Conservation (phyloP, 2,329 filamentous ascomycete species). For the Dichotomopilus funicola region DNA sequence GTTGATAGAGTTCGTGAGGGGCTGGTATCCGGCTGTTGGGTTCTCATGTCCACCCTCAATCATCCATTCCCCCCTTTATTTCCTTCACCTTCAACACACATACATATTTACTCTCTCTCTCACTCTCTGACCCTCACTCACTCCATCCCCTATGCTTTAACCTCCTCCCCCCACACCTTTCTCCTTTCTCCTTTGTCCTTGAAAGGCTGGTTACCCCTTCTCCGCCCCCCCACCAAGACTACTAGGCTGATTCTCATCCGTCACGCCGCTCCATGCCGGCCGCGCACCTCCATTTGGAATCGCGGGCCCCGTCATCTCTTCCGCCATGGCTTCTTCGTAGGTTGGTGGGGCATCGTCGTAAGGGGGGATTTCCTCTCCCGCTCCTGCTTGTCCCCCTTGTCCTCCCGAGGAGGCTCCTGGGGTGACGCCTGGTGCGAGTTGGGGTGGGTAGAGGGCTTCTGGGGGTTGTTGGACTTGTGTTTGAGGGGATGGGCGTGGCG, state of each 20-base stretch:
- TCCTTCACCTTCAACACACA: too few relatives aligned
- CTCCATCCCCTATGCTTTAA: too few relatives aligned
- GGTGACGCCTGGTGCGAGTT: slow-evolving; percentile 30
- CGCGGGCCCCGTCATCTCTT: slow-evolving; percentile 62
- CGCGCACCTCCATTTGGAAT: slow-evolving; percentile 58
- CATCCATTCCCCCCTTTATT: too few relatives aligned
- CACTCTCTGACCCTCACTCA: too few relatives aligned
- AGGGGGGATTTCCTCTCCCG: slow-evolving; percentile 32
- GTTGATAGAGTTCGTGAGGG: too few relatives aligned
- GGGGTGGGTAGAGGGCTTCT: slow-evolving; percentile 54
- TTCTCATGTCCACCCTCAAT: too few relatives aligned
- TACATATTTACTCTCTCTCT: too few relatives aligned
- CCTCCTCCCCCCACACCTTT: background rate
- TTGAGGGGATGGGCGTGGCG: slow-evolving; percentile 29
- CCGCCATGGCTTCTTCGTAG: slow-evolving; percentile 88
- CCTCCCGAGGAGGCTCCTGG: too few relatives aligned
- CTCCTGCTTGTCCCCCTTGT: too few relatives aligned
- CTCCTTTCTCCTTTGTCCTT: background rate
- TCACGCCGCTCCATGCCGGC: slow-evolving; percentile 60
- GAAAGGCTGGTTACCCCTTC: background rate
- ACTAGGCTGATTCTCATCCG: slow-evolving; percentile 53
- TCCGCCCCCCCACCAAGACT: slow-evolving; percentile 31
- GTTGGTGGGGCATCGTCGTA: slow-evolving; percentile 82
- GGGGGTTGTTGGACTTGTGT: slow-evolving; percentile 22
- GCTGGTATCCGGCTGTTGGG: too few relatives aligned